These are phyloP conservation scores for Euryodendron excelsum DNA, from an alignment of 148 eudicot genomes.

Conservation along the genomic window DNA sequence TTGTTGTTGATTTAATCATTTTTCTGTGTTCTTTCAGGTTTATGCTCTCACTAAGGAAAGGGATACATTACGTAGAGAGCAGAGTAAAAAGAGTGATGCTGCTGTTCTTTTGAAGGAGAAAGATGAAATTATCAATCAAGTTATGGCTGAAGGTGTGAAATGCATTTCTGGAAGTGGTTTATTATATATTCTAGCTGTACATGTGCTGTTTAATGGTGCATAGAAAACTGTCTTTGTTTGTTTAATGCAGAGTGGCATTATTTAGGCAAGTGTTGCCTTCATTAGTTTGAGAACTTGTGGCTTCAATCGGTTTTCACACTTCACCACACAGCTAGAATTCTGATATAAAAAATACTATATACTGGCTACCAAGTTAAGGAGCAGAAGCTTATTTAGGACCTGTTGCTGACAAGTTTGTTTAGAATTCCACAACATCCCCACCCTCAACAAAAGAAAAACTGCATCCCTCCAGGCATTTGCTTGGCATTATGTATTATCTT, in stretches of 20 bases:
- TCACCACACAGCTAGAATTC: not conserved
- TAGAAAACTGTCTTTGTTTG: constrained; percentile 1
- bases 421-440: not conserved
- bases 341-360: not conserved
- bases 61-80: constrained; percentile 96
- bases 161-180: constrained; percentile 8
- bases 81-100: constrained; percentile 89
- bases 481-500: not conserved
- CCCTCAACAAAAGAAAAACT: not conserved
- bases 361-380: not conserved
- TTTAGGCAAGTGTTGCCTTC: not conserved
- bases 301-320: not conserved
- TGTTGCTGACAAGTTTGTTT: no score
- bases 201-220: not conserved
- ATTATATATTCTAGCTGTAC: not conserved
- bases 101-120: constrained; percentile 98
- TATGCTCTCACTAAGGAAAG: constrained; percentile 96
- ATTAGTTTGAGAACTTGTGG: no score
- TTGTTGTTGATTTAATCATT: not conserved
- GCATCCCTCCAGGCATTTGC: not conserved
- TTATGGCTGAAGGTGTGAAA: constrained; percentile 97
- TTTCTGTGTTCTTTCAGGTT: constrained; percentile 44
- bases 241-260: not conserved
- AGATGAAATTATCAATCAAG: constrained; percentile 96
- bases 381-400: not conserved